phyloP scores from a whole-genome alignment of 1,284 basidiomycete species.

The Tilletia setariae region DNA sequence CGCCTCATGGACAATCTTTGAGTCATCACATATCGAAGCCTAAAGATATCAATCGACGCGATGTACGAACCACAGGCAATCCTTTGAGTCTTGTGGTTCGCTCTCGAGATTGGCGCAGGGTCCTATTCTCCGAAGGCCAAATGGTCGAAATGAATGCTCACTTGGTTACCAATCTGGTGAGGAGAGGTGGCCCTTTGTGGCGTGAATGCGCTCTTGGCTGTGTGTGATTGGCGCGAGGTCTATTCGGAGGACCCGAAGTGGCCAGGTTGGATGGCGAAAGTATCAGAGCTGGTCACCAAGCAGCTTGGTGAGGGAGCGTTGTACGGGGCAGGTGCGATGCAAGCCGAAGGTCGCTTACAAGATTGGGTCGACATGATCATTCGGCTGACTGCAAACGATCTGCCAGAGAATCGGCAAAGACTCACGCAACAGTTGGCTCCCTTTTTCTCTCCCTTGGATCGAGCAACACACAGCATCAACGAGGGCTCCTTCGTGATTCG shows the following conservation, averaged over 20 bases:
- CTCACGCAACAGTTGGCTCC: constrained; percentile 52
- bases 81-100: too few species aligned
- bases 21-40: too few species aligned
- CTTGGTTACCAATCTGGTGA: too few species aligned
- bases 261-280: constrained; percentile 59
- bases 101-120: too few species aligned
- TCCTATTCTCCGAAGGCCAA: too few species aligned
- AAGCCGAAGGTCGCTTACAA: constrained; percentile 53
- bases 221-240: constrained; percentile 63
- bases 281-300: constrained; percentile 59
- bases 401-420: constrained; percentile 44
- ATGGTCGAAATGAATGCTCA: too few species aligned
- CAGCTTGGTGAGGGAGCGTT: constrained; percentile 59
- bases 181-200: constrained; percentile 65
- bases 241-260: constrained; percentile 28
- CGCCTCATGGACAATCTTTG: constrained; percentile 65
- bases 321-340: constrained; percentile 58
- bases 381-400: constrained; percentile 29
- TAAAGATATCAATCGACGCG: too few species aligned
- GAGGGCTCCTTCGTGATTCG: constrained; percentile 63
- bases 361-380: constrained; percentile 60
- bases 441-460: constrained; percentile 55
- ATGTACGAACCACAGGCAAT: too few species aligned
- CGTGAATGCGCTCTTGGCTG: constrained; percentile 60
- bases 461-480: constrained; percentile 52